Base-by-base conservation (phyloP, 257 asterid species). In the Gardenia jasminoides region DNA sequence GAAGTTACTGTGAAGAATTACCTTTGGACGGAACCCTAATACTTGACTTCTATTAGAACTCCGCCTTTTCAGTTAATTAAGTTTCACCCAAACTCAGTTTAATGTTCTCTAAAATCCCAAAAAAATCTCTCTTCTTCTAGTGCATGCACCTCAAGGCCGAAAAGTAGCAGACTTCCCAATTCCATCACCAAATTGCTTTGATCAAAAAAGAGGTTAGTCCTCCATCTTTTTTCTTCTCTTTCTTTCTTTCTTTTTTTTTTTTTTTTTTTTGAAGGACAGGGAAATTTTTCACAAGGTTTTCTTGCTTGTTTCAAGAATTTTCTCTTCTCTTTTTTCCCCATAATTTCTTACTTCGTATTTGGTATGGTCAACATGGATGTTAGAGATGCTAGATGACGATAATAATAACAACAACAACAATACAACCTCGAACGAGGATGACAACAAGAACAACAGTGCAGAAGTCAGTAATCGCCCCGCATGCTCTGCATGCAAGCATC, bases 401-500 rank as follows among this genome's bases (percentile, higher is more conserved):
- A 9, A 52, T 6, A 16, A 16, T 22, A 8, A 68, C n/a, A 39
- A 6, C 47, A 61, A 26, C 15, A 67, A 33, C 47, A 43, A 3
- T 76, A 28, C 56, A 4, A 46, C 2, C n/a, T n/a, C 64, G 8
- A 43, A 62, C 28, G 64, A 30, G 36, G 70, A 59, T 10, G 48
- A 13, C 26, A 47, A 71, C 39, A 10, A 3, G 13, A 11, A 19
- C 19, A 65, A 47, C 62, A 6, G 56, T 0, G 76, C n/a, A 6
- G 74, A 4, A 20, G 52, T 33, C 2, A 72, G 80, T 33, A 83
- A 83, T 73, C 78, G 75, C 3, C 82, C 85, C 6, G 79, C 90
- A 61, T 86, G 90, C 39, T 80, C 90, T 7, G 81, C 90, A 39
- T 87, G 90, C 80, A 84, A 84, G 76, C 79, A 87, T 47, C 83